These are phyloP conservation scores for Vanilla planifolia DNA, from an alignment of 106 monocot genomes.

Conservation along the genomic window DNA sequence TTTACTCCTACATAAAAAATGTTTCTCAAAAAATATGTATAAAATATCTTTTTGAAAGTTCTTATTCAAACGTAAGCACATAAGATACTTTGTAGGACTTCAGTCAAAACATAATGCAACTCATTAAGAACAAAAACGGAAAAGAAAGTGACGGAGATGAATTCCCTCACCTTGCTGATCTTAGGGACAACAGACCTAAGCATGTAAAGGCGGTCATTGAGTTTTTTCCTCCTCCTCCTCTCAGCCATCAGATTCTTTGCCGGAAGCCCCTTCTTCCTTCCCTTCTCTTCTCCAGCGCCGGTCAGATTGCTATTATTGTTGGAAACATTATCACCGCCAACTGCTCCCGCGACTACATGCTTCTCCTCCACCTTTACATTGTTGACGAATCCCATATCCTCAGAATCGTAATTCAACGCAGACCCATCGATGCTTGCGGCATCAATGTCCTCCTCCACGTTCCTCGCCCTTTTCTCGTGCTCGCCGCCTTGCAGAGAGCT, in stretches of 20 bases:
- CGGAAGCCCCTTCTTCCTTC: slow-evolving; percentile 55
- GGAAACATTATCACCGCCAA: slow-evolving; percentile 27
- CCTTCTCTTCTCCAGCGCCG: slow-evolving; percentile 26
- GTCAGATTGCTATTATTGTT: slow-evolving; percentile 18
- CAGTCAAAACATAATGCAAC: neutral
- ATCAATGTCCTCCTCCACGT: slow-evolving; percentile 27
- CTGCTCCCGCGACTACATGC: slow-evolving; percentile 3
- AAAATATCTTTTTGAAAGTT: no score
- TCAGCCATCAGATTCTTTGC: slow-evolving; percentile 91
- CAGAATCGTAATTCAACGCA: slow-evolving; percentile 40
- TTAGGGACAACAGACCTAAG: slow-evolving; percentile 82
- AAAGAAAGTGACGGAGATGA: neutral
- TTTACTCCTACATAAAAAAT: no score
- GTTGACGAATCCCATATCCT: slow-evolving; percentile 12
- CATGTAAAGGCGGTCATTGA: slow-evolving; percentile 81
- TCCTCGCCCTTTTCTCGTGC: no score
- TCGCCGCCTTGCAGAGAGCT: neutral
- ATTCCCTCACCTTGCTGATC: slow-evolving; percentile 65
- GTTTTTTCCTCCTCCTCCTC: slow-evolving; percentile 74
- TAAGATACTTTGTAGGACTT: no score
- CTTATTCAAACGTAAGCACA: no score
- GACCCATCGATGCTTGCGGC: slow-evolving; percentile 35
- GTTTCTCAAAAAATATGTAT: no score
- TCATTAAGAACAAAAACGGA: neutral
- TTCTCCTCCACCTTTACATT: slow-evolving; percentile 13